Conservation (phyloP, 2,329 filamentous ascomycete genomes). For the Cladosporium austrohemisphaericum region DNA sequence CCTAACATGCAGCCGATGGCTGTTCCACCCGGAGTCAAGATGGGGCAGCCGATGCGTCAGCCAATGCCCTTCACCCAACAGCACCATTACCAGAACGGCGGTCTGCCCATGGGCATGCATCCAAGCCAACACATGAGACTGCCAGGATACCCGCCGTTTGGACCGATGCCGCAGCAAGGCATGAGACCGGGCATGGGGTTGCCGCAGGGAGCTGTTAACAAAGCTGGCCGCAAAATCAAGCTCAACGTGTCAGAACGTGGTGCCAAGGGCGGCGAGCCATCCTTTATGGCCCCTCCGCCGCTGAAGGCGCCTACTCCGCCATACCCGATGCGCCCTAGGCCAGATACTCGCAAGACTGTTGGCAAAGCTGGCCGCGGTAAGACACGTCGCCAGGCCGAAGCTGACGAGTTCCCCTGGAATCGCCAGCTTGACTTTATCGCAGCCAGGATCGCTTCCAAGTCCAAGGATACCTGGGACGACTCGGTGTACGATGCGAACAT, state of each 20-base stretch:
- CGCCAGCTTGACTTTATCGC: slow-evolving; percentile 27
- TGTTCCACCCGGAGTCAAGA: background rate
- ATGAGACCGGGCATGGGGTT: background rate
- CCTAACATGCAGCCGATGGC: background rate
- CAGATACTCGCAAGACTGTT: slow-evolving; percentile 17
- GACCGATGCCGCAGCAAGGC: background rate
- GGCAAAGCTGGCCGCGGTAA: slow-evolving; percentile 20
- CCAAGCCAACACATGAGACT: background rate
- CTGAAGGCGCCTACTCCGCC: slow-evolving; percentile 14
- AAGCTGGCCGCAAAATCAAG: slow-evolving; percentile 1
- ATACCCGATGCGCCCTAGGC: slow-evolving; percentile 15
- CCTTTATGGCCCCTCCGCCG: background rate
- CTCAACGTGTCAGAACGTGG: slow-evolving; percentile 1
- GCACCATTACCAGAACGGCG: background rate
- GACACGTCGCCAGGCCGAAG: slow-evolving; percentile 24
- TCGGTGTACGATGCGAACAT: slow-evolving; percentile 27
- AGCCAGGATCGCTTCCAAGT: slow-evolving; percentile 22
- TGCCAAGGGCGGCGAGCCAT: background rate
- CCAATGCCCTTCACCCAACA: slow-evolving; percentile 1
- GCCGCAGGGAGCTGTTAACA: background rate
- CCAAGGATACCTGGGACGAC: slow-evolving; percentile 29
- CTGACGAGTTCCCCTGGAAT: slow-evolving; percentile 32
- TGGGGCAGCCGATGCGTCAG: slow-evolving; percentile 2
- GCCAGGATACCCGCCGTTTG: background rate
- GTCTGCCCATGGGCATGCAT: background rate